Base-by-base conservation (phyloP, 1,139 yeast species). In the Ashbya aceris region DNA sequence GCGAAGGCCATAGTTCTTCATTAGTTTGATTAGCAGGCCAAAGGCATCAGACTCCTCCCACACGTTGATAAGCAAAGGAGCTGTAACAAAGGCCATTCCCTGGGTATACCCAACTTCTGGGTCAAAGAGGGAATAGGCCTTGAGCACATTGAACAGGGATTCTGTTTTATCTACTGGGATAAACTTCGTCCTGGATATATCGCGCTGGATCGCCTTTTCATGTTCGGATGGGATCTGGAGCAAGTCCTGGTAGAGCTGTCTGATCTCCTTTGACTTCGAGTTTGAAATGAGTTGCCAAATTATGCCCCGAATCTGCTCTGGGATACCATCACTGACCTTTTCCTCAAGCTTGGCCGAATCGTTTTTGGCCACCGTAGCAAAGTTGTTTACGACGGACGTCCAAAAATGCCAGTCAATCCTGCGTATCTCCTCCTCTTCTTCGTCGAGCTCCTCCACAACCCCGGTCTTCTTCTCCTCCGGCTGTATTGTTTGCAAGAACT, bases 101-200 rank as follows among this genome's bases (percentile, higher is more conserved):
- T 91, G 97, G 1, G 96, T 91, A 58, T 91, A 91, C 0, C 98
- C 98, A 32, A 91, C 96, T 44, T 87, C 96, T 1, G 85, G 80
- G 58, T 91, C 97, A 60, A 78, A 83, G 40, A 86, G 66, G 14
- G 93, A 79, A 63, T 89, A 91, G 0, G 89, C 89, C 57, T 83
- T 84, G 49, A 91, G 76, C 29, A 91, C 80, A 47, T 79, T 77
- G 58, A 70, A 83, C 33, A 91, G 65, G 38, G 85, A 79, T 36
- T 73, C 78, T 34, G 70, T 69, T 48, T 73, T 75, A 31, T 68
- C 64, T 48, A 74, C 74, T 17, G 83, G 73, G 50, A 83, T 81
- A 60, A 86, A 86, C 46, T 89, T 79, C 1, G 96, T 91, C 54
- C 97, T 71, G 20, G 85, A 71, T 45, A 91, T 67, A 63, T 91